These are phyloP conservation scores for Flaveria brownii DNA, from an alignment of 129 eudicot genomes.

Conservation along the genomic window DNA sequence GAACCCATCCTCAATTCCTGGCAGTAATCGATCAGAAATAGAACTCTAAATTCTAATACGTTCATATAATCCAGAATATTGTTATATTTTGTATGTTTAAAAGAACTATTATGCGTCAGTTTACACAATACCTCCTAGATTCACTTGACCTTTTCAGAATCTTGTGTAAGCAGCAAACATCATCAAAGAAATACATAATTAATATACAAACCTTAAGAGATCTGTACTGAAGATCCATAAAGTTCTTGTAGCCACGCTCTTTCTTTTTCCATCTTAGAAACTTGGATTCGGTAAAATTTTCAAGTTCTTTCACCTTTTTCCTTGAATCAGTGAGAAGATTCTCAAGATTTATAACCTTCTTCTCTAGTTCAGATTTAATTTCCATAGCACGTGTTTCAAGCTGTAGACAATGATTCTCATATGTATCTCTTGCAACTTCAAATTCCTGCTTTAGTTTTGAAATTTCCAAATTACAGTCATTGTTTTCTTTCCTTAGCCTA, in stretches of 20 bases:
- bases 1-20: constrained; percentile 61
- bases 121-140: background rate
- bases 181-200: background rate
- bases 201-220: constrained; percentile 57
- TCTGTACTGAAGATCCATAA: constrained; percentile 59
- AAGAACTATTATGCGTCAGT: background rate
- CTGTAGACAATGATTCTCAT: constrained; percentile 43
- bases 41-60: background rate
- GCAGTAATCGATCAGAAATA: background rate
- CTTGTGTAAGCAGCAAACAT: background rate
- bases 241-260: constrained; percentile 58
- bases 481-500: constrained; percentile 56
- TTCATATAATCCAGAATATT: background rate
- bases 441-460: constrained; percentile 45
- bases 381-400: constrained; percentile 51
- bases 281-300: constrained; percentile 62
- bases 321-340: constrained; percentile 50
- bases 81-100: background rate
- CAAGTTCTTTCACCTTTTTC: constrained; percentile 68
- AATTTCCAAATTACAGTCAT: constrained; percentile 43
- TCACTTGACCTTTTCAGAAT: background rate
- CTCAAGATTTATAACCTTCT: constrained; percentile 59
- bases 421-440: constrained; percentile 35
- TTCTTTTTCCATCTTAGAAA: constrained; percentile 58
- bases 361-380: constrained; percentile 49